phyloP scores from a whole-genome alignment of 2,329 filamentous ascomycete species.

The Trichothecium sympodiale region DNA sequence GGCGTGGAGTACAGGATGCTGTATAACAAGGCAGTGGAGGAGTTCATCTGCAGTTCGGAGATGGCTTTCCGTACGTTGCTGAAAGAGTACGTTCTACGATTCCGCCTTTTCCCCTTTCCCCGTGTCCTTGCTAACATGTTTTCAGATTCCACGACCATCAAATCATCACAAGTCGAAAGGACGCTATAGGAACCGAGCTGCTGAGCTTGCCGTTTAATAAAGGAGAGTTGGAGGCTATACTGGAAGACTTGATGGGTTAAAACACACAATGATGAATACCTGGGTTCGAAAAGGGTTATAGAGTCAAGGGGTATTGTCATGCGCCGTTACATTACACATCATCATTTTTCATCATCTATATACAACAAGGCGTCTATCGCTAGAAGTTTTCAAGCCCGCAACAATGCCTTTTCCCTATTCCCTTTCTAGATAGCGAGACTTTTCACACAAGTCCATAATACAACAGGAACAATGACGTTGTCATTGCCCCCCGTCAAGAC shows the following conservation, averaged over 20 bases:
- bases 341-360: too few relatives aligned
- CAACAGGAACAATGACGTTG: constrained; percentile 91
- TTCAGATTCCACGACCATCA: constrained; percentile 86
- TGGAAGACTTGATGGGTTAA: constrained; percentile 54
- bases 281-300: too few relatives aligned
- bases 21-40: constrained; percentile 91
- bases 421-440: constrained; percentile 47
- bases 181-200: constrained; percentile 74
- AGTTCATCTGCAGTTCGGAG: constrained; percentile 94
- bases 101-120: neutral
- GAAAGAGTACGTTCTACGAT: constrained; percentile 60
- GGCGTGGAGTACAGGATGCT: constrained; percentile 84
- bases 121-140: constrained; percentile 14
- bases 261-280: too few relatives aligned
- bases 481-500: constrained; percentile 95
- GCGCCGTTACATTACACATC: too few relatives aligned
- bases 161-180: constrained; percentile 85
- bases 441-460: constrained; percentile 86
- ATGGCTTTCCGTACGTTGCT: constrained; percentile 89
- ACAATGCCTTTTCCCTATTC: too few relatives aligned
- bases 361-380: too few relatives aligned
- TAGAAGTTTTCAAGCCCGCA: too few relatives aligned
- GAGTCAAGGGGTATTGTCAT: too few relatives aligned
- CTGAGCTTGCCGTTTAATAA: constrained; percentile 75
- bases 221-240: constrained; percentile 78